Evolutionary conservation across 441 rosid species (phyloP), one percentile per base, ranked within the genome.

Genomic region (Pelargonium fulgidum): DNA sequence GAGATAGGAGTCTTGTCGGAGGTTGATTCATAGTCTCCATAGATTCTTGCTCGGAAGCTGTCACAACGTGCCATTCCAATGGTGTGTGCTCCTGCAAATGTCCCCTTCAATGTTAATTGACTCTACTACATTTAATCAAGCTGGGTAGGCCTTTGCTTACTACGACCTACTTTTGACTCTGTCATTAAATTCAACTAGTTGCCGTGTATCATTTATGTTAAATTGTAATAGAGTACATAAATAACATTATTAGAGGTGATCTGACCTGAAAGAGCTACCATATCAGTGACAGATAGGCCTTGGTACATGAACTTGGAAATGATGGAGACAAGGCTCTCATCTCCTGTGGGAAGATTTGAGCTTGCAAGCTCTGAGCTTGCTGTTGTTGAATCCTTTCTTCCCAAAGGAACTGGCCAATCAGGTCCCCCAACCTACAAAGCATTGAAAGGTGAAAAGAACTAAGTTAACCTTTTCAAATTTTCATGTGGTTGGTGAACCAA

Each of bases 401-500:
- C 93, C 22, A 87, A 75, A 0, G 90, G 93, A 73, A 87, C 93
- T 56, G 86, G 86, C 93, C 93, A 87, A 54, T 81, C 84, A 54
- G 93, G 90, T 26, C 92, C 92, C 14, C 90, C 89, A 19, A 87
- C 92, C 90, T 86, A 67, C 50, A 73, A 45, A n/a, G n/a, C n/a
- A n/a, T n/a, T n/a, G n/a, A n/a, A n/a, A n/a, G n/a, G 13, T 70
- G 54, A 6, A 12, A 39, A 5, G 3, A 9, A 22, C 24, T 41
- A 8, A 2, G 22, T 29, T 29, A 29, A 29, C 0, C 5, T 29
- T 29, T 29, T 29, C 6, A 44, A 44, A 44, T 44, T 0, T 44
- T 44, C 12, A 11, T 7, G 9, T 44, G 42, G 7, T 29, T 29
- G 36, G 36, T 29, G 36, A 4, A 29, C 36, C 36, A 44, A 44